Base-by-base conservation (phyloP, 2,329 filamentous ascomycete species). In the Hymenotorrendiella dingleyae region DNA sequence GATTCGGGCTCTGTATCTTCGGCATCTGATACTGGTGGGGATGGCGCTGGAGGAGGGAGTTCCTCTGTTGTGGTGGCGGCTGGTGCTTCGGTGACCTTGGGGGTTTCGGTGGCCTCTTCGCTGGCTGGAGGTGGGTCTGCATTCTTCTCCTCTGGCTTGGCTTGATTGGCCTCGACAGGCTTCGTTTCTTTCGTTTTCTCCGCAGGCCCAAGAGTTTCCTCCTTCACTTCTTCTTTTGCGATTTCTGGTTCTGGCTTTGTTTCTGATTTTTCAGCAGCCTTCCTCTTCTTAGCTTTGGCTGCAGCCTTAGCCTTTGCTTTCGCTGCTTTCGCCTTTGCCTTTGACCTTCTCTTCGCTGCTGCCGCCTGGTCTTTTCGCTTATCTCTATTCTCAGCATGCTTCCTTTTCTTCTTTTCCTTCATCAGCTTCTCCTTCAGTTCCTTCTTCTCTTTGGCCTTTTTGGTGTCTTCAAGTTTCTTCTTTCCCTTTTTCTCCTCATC, bases 401-500 rank as follows among this genome's bases (percentile, higher is more conserved):
- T 21, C 36, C 9, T 48, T 46, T 41, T 58, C 57, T 46, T 57
- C 55, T 21, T 62, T 55, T 36, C 59, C 50, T 45, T 47, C 30
- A 32, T 47, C 33, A 46, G 28, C 27, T 44, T 38, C 23, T 54
- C 39, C 62, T 64, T 64, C 56, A 67, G 38, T 53, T 52, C 37
- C 52, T 64, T 48, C 57, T 64, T 66, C 2, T 62, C 61, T 42
- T 64, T 66, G 3, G 48, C 37, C n/a, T 54, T 52, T 29, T 66
- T 62, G 49, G 67, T 67, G 43, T 65, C 64, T 54, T 71, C 66
- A 17, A 67, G 64, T 2, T 67, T 69, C 29, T 69, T 67, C 19
- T 67, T 67, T 1, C 67, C 68, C 36, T 64, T 64, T 57, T 70
- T 72, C 49, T 75, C 69, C 46, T 52, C 46, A n/a, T 52, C 46